Evolutionary conservation across 1,284 basidiomycete genomes (phyloP), one percentile per base, ranked within the genome.

Genomic region (Schizophyllum amplum): DNA sequence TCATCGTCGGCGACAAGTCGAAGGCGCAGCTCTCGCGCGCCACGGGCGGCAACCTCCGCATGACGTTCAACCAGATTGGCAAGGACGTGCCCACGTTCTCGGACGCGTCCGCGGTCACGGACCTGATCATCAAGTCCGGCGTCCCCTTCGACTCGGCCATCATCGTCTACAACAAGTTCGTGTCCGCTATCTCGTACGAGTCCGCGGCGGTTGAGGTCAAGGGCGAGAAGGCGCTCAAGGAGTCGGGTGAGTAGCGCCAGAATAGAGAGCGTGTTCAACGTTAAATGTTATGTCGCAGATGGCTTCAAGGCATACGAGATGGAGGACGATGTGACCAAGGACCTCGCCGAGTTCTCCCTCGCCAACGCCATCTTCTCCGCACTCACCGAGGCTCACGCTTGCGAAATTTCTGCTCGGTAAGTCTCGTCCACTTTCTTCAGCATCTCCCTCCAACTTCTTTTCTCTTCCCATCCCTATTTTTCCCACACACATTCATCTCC

Each of bases 41-140:
- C 33, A 67, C 90, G 47, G 72, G 80, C 59, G 67, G 84, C 59
- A 89, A 92, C 77, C 73, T 98, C 61, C 78, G 81, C 56, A 75
- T 99, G 68, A 87, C 94, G 27, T 97, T 99, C 84, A 98, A 95
- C 80, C 94, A 95, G 76, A 92, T 99, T 67, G 97, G 96, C 65
- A 90, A 94, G 71, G 91, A 96, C 70, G 90, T 99, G 64, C 97
- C 96, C 51, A 97, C 95, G 4, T 99, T 99, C 71, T 88, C 91
- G 53, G 97, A 99, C 69, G 97, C 97, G 52, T 88, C 90, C 52
- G 86, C 87, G 62, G 92, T 99, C 62, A 92, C 96, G 53, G 95
- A 98, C 77, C 78, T 96, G 74, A 90, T 99, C 71, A 79, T 91
- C 70, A 90, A 89, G 76, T 87, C 84, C 64, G 90, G 84, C 57